Evolutionary conservation across 1,139 yeast genomes (phyloP).

Genomic region (Yamadazyma trypodendri): DNA sequence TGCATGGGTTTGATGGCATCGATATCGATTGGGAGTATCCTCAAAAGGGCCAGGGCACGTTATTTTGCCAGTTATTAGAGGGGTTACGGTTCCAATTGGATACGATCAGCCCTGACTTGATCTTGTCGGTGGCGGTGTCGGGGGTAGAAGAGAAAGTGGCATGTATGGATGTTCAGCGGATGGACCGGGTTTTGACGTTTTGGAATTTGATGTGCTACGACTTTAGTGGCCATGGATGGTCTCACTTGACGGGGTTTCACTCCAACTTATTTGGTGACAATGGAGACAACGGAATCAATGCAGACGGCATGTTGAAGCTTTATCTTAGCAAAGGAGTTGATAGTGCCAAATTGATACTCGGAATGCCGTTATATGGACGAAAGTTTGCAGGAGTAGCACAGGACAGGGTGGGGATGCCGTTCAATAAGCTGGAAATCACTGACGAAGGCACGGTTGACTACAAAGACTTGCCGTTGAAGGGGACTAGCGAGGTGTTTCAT

Average conservation of each 20-base stretch:
- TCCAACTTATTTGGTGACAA: conserved; percentile 58
- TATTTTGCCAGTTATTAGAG: conserved; percentile 45
- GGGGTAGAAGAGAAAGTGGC: conserved; percentile 51
- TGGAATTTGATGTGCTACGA: conserved; percentile 95
- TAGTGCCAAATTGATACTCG: conserved; percentile 61
- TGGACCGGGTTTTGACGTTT: conserved; percentile 59
- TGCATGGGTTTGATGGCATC: conserved; percentile 79
- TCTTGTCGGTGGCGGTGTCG: conserved; percentile 76
- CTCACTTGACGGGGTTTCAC: conserved; percentile 59
- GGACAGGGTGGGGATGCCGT: conserved; percentile 40
- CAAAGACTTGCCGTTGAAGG: conserved; percentile 45
- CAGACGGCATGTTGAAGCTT: conserved; percentile 46
- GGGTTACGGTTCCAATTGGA: conserved; percentile 44
- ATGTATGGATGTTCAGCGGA: conserved; percentile 42
- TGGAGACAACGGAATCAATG: conserved; percentile 47
- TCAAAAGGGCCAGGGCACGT: conserved; percentile 42
- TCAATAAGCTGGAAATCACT: conserved; percentile 25
- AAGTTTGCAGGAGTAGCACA: conserved; percentile 48
- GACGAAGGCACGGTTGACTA: conserved; percentile 55
- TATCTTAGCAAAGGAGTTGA: conserved; percentile 46
- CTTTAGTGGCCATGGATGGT: conserved; percentile 74
- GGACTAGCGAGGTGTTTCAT: conserved; percentile 49
- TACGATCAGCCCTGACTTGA: conserved; percentile 20
- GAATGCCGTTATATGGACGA: conserved; percentile 89
- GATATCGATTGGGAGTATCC: conserved; percentile 98